Percentiles rank a stretch among this genome's conserved stretches.
Conservation (phyloP, 768 basidiomycete species). For the Leccinum aurantiacum region DNA sequence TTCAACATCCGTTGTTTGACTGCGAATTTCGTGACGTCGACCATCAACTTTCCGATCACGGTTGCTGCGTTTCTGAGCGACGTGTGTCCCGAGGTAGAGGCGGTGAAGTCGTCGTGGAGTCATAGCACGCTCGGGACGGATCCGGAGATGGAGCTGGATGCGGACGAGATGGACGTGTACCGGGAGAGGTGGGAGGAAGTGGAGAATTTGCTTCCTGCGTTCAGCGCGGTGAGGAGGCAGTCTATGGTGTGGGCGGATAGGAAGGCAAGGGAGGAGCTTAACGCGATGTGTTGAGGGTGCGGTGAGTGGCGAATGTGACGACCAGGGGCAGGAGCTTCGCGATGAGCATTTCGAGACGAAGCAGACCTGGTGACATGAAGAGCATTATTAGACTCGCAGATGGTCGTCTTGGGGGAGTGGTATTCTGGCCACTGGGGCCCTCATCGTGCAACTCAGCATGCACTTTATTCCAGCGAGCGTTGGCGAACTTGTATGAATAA, state of each 20-base stretch:
- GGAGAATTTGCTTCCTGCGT: slow-evolving; percentile 22
- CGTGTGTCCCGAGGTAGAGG: slow-evolving; percentile 20
- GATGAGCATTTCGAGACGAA: neutral
- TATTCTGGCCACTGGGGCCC: neutral
- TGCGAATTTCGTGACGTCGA: slow-evolving; percentile 24
- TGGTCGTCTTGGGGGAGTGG: neutral
- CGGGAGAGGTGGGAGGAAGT: slow-evolving; percentile 26
- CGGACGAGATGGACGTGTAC: slow-evolving; percentile 12
- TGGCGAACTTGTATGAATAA: neutral
- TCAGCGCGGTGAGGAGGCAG: slow-evolving; percentile 21
- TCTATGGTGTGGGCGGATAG: slow-evolving; percentile 8
- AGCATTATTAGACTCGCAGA: neutral
- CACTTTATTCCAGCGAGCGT: neutral
- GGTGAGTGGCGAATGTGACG: neutral
- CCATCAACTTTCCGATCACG: slow-evolving; percentile 16
- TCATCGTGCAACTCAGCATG: neutral
- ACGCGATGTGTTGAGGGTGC: neutral
- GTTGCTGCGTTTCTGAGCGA: slow-evolving; percentile 30
- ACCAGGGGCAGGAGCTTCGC: too few relatives aligned
- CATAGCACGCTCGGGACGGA: neutral
- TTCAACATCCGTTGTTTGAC: slow-evolving; percentile 6
- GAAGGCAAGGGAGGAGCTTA: neutral
- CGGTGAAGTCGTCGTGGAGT: slow-evolving; percentile 17
- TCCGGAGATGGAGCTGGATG: slow-evolving; percentile 1
- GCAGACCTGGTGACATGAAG: neutral